Evolutionary conservation across 768 basidiomycete genomes (phyloP).

Genomic region (Leccinum longicurvipes): DNA sequence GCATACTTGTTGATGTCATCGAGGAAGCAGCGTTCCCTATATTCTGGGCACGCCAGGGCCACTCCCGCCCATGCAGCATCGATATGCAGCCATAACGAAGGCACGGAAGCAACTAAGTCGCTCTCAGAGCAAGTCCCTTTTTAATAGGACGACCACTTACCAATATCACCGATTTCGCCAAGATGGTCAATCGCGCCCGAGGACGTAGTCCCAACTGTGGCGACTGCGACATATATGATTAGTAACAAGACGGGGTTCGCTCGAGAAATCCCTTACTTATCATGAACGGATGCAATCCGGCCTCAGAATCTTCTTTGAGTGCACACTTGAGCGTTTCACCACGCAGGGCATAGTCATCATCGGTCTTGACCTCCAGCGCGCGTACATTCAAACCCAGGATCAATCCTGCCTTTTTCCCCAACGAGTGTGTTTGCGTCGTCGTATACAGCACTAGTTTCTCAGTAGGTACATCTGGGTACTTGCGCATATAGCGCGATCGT

Average conservation of each 20-base stretch:
- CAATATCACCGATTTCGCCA: conserved; percentile 65
- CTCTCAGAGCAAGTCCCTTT: neutral
- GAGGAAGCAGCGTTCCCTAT: conserved; percentile 56
- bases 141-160: conserved; percentile 38
- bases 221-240: conserved; percentile 50
- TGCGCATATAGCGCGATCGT: conserved; percentile 52
- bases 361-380: conserved; percentile 59
- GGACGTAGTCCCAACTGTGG: conserved; percentile 89
- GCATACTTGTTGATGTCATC: conserved; percentile 72
- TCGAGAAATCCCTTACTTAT: conserved; percentile 46
- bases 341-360: conserved; percentile 66
- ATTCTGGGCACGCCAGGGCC: conserved; percentile 76
- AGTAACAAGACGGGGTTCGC: neutral
- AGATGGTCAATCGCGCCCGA: conserved; percentile 85
- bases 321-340: conserved; percentile 58
- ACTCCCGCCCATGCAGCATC: conserved; percentile 94
- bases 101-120: conserved; percentile 53
- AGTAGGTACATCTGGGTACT: conserved; percentile 46
- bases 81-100: conserved; percentile 82
- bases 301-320: conserved; percentile 57
- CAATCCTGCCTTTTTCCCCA: conserved; percentile 75
- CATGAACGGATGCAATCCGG: conserved; percentile 74
- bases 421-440: conserved; percentile 87
- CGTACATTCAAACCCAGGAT: conserved; percentile 76
- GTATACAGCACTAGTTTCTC: conserved; percentile 79